A percentile compares a stretch with the other conserved stretches of the same genome.
Evolutionary conservation across 1,139 yeast genomes (phyloP).

Genomic region (Kodamaea arcana): DNA sequence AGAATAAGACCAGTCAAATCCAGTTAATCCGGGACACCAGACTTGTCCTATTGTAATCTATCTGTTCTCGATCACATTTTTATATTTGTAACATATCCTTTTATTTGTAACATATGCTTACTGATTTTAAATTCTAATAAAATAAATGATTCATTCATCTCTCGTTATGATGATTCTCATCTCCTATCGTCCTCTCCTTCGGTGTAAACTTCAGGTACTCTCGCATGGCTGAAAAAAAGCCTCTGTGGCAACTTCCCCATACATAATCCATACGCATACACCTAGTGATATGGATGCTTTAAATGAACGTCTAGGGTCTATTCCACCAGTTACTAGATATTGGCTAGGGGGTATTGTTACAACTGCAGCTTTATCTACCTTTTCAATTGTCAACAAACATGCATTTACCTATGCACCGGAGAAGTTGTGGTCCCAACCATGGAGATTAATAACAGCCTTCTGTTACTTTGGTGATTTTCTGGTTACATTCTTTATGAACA

Average conservation of each 20-base stretch:
- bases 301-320: slow-evolving; percentile 4
- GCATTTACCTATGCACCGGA: slow-evolving; percentile 22
- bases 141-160: too few relatives aligned
- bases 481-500: slow-evolving; percentile 16
- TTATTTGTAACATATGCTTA: too few relatives aligned
- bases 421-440: slow-evolving; percentile 27
- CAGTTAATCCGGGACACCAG: too few relatives aligned
- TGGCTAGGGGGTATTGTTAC: slow-evolving; percentile 24
- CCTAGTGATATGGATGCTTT: slow-evolving; percentile 4
- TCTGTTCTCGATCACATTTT: too few relatives aligned
- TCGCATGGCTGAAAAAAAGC: too few relatives aligned
- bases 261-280: not conserved
- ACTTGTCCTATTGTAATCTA: too few relatives aligned
- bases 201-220: too few relatives aligned
- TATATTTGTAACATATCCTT: too few relatives aligned
- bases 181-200: too few relatives aligned
- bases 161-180: too few relatives aligned
- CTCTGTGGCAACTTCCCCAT: not conserved
- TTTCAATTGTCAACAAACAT: slow-evolving; percentile 13
- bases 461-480: slow-evolving; percentile 29
- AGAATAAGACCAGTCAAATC: too few relatives aligned
- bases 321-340: slow-evolving; percentile 33
- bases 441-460: slow-evolving; percentile 37
- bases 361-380: slow-evolving; percentile 16
- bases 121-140: too few relatives aligned